A percentile compares a stretch with the other conserved stretches of the same genome.
phyloP scores from a whole-genome alignment of 139 green algal species.

The Gonium pectorale region DNA sequence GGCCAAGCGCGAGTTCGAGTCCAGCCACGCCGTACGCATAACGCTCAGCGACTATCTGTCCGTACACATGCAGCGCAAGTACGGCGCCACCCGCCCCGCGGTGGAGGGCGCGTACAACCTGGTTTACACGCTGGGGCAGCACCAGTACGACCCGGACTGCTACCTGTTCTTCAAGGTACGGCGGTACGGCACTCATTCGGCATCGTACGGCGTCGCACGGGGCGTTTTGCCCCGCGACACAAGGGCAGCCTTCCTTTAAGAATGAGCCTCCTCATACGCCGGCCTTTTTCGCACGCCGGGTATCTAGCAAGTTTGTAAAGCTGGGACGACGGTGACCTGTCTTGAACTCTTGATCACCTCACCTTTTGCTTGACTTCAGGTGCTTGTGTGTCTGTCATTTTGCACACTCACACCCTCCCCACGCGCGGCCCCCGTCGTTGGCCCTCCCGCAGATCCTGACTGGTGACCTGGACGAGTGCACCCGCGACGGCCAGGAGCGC shows the following conservation, averaged over 20 bases:
- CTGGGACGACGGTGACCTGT: too few relatives aligned
- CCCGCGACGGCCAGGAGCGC: slow-evolving; percentile 46
- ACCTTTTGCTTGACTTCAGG: too few relatives aligned
- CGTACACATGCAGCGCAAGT: slow-evolving; percentile 46
- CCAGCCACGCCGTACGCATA: slow-evolving; percentile 3
- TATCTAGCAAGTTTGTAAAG: too few relatives aligned
- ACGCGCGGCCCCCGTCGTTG: neutral
- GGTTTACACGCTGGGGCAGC: slow-evolving; percentile 61
- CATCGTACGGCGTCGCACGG: too few relatives aligned
- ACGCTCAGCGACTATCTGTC: slow-evolving; percentile 42
- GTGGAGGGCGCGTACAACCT: slow-evolving; percentile 62
- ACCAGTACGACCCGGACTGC: slow-evolving; percentile 68
- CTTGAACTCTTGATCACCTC: too few relatives aligned
- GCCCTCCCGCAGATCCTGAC: slow-evolving; percentile 32
- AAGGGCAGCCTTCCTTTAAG: too few relatives aligned
- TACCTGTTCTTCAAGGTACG: slow-evolving; percentile 58
- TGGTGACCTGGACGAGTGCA: slow-evolving; percentile 56
- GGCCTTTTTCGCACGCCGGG: too few relatives aligned
- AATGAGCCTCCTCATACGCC: too few relatives aligned
- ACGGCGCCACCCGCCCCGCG: slow-evolving; percentile 19
- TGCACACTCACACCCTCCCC: neutral
- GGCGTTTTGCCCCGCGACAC: too few relatives aligned
- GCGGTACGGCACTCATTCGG: too few relatives aligned
- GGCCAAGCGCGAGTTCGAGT: slow-evolving; percentile 48
- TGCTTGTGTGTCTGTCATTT: too few relatives aligned